phyloP scores from a whole-genome alignment of 106 monocot genomes.

The Dendrobium catenatum region DNA sequence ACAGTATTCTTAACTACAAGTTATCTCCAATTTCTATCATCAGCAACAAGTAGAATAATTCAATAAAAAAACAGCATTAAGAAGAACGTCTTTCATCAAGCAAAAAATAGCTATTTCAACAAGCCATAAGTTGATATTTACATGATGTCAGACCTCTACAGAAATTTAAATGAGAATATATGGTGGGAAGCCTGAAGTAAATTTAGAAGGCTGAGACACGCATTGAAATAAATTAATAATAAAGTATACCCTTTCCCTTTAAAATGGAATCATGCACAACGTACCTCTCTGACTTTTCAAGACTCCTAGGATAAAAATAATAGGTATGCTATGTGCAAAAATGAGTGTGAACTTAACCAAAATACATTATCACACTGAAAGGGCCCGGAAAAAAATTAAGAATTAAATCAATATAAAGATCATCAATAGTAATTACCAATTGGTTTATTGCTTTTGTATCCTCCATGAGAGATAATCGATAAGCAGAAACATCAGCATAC shows the following conservation, averaged over 20 bases:
- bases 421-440: slow-evolving; percentile 41
- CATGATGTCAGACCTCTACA: not conserved
- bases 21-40: not conserved
- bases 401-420: not conserved
- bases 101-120: not conserved
- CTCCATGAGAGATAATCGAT: slow-evolving; percentile 82
- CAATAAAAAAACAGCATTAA: not conserved
- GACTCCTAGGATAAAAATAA: not conserved
- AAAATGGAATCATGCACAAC: not conserved
- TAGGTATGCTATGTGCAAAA: not conserved
- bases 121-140: not conserved
- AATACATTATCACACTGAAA: not conserved
- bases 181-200: not conserved
- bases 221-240: not conserved
- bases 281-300: not conserved
- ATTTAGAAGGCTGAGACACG: not conserved
- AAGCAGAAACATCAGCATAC: slow-evolving; percentile 96
- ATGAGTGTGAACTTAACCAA: not conserved
- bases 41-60: not conserved
- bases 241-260: not conserved
- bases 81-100: not conserved
- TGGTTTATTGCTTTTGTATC: slow-evolving; percentile 99
- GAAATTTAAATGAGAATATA: not conserved
- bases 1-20: not conserved
- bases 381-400: not conserved